Base-by-base conservation (phyloP, 2,329 filamentous ascomycete genomes). In the Venturia asperata region DNA sequence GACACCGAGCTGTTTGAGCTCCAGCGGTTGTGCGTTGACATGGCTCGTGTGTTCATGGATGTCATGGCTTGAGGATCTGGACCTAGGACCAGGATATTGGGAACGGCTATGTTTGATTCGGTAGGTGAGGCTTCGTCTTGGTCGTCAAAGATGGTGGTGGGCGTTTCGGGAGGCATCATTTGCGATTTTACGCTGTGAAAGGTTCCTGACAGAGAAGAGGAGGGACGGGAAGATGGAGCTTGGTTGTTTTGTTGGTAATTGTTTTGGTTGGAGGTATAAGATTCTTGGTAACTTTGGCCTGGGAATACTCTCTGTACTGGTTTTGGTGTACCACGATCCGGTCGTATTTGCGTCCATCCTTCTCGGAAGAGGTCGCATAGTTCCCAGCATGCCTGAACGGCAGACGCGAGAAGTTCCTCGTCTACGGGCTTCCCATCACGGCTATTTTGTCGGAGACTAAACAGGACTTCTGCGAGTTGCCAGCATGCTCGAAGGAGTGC, bases 71-170 rank as follows among this genome's bases (percentile, higher is more conserved):
- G 15, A 42, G 81, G 82, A 58, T 84, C 83, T 5, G 91, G 89
- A 2, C 91, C 91, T 0, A 96, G 83, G 0, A 97, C 87, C 63
- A 96, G 82, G 70, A 97, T 96, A 72, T 96, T 95, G 6, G 91
- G 92, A 64, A 92, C 84, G 47, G 86, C 87, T 0, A 87, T 88
- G 19, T 58, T 58, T 21, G 52, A 58, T 56, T 87, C 85, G 69
- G 90, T 90, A 65, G 93, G 90, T 0, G 92, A 95, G 55, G 91
- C 85, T 4, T 90, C 76, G 15, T 79, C 78, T 6, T 73, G 87
- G 72, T 97, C 92, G 74, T 97, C 93, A 70, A 97, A 97, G 70
- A 97, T 92, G 5, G 92, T 97, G 0, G 93, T 93, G 0, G 92
- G 92, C 0, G 92, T 97, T 77, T 97, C 93, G 0, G 92, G 92